A percentile compares a stretch with the other conserved stretches of the same genome.
These are phyloP conservation scores for Eimeria acervulina DNA, from an alignment of 169 alveolate species.

Conservation along the genomic window DNA sequence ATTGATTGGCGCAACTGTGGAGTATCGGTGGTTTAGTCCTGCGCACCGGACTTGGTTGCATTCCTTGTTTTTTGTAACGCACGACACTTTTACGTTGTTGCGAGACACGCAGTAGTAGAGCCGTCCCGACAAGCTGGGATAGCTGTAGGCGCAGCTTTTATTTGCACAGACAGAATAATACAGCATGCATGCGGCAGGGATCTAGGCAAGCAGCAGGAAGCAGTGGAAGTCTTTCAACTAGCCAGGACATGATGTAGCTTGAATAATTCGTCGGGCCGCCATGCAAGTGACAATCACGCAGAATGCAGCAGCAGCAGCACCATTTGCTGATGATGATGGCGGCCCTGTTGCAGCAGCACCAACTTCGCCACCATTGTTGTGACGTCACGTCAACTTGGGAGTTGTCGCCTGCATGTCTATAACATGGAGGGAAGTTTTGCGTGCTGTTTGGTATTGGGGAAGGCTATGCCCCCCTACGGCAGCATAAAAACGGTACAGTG, in stretches of 20 bases:
- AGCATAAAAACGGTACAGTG: too few relatives aligned
- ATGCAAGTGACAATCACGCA: not conserved
- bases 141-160: not conserved
- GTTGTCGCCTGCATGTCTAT: not conserved
- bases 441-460: not conserved
- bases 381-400: not conserved
- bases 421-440: not conserved
- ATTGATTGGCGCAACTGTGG: not conserved
- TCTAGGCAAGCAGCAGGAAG: not conserved
- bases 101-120: not conserved
- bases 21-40: not conserved
- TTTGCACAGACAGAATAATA: not conserved
- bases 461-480: not conserved
- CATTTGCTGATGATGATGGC: too few relatives aligned
- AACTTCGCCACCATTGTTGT: too few relatives aligned
- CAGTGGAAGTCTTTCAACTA: not conserved
- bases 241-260: not conserved
- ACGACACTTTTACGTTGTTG: not conserved
- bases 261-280: not conserved
- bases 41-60: not conserved
- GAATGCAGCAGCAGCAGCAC: too few relatives aligned
- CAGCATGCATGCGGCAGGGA: not conserved
- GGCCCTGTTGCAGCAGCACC: too few relatives aligned
- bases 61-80: not conserved
- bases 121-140: not conserved